Evolutionary conservation across 179 eudicot species (phyloP).

Genomic region (Spergularia azorica): DNA sequence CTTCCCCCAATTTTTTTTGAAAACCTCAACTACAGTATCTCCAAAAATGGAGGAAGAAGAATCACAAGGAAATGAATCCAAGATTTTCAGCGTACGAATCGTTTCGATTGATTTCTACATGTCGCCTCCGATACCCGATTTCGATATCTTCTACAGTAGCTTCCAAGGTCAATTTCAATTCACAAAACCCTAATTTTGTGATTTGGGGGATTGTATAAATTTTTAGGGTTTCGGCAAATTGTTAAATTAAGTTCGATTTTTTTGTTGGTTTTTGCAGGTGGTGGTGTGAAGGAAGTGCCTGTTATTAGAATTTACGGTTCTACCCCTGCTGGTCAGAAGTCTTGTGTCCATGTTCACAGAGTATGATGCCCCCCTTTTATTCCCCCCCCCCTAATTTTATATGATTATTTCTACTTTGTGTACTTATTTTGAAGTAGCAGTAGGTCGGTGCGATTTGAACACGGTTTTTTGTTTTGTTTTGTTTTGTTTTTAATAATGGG

Average conservation of each 20-base stretch:
- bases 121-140: conserved; percentile 68
- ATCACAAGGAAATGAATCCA: conserved; percentile 34
- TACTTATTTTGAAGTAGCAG: no score
- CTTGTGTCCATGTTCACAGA: conserved; percentile 84
- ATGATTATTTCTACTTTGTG: no score
- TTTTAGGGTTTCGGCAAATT: conserved; percentile 21
- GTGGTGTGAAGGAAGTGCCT: conserved; percentile 87
- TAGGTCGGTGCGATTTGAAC: no score
- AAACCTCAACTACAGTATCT: no score
- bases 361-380: conserved; percentile 42
- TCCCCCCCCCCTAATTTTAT: no score
- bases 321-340: conserved; percentile 88
- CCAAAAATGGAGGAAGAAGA: conserved; percentile 24
- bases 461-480: no score
- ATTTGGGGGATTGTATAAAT: neutral
- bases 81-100: conserved; percentile 69
- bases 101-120: conserved; percentile 83
- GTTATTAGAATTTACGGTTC: conserved; percentile 88
- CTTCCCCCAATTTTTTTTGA: neutral
- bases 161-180: conserved; percentile 57
- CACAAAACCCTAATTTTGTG: conserved; percentile 15
- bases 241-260: neutral
- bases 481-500: no score
- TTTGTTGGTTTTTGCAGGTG: conserved; percentile 45
- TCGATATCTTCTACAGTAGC: conserved; percentile 69